Conservation (phyloP, 257 asterid species). For the Solanum chiquidenum region DNA sequence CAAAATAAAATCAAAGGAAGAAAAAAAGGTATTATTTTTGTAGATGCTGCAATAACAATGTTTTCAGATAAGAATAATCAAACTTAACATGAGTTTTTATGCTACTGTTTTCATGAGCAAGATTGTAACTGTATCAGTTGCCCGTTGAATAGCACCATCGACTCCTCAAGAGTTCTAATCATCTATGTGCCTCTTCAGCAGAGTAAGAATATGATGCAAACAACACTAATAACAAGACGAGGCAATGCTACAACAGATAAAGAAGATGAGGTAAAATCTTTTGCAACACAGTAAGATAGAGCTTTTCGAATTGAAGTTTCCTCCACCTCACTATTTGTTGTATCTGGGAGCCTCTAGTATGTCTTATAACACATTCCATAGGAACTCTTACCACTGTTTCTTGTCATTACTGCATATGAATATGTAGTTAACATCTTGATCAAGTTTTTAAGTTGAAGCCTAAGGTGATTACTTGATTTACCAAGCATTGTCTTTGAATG, state of each 20-base stretch:
- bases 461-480: too few relatives aligned
- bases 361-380: too few relatives aligned
- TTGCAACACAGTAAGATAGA: too few relatives aligned
- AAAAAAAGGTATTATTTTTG: not conserved
- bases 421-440: too few relatives aligned
- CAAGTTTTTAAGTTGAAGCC: too few relatives aligned
- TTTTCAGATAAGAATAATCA: not conserved
- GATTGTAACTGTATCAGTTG: constrained; percentile 93
- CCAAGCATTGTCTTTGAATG: too few relatives aligned
- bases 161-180: constrained; percentile 63
- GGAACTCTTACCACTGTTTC: too few relatives aligned
- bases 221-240: constrained; percentile 13
- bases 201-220: constrained; percentile 28
- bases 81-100: constrained; percentile 90
- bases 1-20: not conserved
- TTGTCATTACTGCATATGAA: too few relatives aligned
- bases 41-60: not conserved
- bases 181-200: constrained; percentile 54
- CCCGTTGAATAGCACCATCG: constrained; percentile 77
- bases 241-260: constrained; percentile 69
- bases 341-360: too few relatives aligned
- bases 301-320: too few relatives aligned
- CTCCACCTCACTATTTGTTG: too few relatives aligned
- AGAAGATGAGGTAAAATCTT: too few relatives aligned
- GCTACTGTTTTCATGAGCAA: constrained; percentile 91